phyloP scores from a whole-genome alignment of 148 eudicot genomes.

The Persicaria maculosa region DNA sequence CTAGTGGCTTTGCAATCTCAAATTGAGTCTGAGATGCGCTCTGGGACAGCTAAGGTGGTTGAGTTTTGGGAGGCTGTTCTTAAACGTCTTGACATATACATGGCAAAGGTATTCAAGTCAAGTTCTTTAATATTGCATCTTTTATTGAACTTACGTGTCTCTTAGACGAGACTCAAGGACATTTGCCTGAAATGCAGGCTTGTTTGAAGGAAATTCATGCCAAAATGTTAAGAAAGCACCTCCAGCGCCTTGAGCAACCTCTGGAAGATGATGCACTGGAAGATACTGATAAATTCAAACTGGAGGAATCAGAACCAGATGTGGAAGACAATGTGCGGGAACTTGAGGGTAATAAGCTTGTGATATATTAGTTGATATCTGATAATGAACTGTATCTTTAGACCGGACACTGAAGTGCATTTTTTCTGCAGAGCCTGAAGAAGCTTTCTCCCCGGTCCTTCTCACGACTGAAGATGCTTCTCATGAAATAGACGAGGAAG shows the following conservation, averaged over 20 bases:
- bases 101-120: conserved; percentile 64
- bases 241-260: conserved; percentile 66
- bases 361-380: conserved; percentile 1
- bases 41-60: conserved; percentile 93
- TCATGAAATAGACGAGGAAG: conserved; percentile 43
- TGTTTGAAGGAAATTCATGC: conserved; percentile 85
- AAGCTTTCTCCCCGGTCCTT: conserved; percentile 56
- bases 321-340: conserved; percentile 50
- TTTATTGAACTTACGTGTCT: not conserved
- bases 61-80: conserved; percentile 97
- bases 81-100: conserved; percentile 85
- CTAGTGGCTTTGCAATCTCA: conserved; percentile 56
- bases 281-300: conserved; percentile 28
- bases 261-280: conserved; percentile 32
- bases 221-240: conserved; percentile 63
- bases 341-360: conserved; percentile 34
- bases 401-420: conserved; percentile 13
- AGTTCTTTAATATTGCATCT: not conserved
- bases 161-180: conserved; percentile 6
- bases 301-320: conserved; percentile 27
- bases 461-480: conserved; percentile 31
- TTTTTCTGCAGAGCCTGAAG: conserved; percentile 16
- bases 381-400: conserved; percentile 21
- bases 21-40: conserved; percentile 90
- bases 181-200: conserved; percentile 44